Evolutionary conservation across 2,329 filamentous ascomycete species (phyloP), one percentile per base, ranked within the genome.

Genomic region (Hymenoscyphus salicellus): DNA sequence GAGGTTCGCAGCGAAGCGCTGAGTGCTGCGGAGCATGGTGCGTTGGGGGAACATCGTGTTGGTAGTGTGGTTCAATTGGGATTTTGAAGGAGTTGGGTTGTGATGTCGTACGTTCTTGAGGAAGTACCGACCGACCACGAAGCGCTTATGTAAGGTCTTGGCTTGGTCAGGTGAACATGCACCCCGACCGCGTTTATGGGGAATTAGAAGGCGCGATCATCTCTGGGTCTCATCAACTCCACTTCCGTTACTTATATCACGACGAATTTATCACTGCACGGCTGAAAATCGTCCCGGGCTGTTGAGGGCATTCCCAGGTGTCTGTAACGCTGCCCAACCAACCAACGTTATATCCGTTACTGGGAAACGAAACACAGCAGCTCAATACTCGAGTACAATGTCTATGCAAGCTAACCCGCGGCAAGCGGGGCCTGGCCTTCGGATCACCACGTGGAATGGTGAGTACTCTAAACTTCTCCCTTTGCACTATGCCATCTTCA

Each of bases 381-480:
- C 3, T 30, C 28, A 30, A 30, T 30, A 30, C 28, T 30, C 28
- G 28, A 30, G 28, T 30, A 30, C 28, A 30, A 30, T 30, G 28
- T 30, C 28, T 52, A 23, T 23, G 46, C 20, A 52, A 23, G 20
- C 20, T 52, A 11, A 52, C 23, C 46, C 20, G n/a, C 20, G 20
- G 20, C 10, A 23, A 2, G 11, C 46, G 20, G 46, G 46, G 11
- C 36, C 14, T 56, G 60, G 60, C 11, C 57, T 96, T 69, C 88
- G 92, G 66, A 92, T 97, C 72, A 95, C 91, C 2, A 91, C 90
- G 16, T 94, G 91, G 91, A 94, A 94, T 79, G 91, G 90, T 91
- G 77, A 75, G 83, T 55, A 43, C 33, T 5, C 36, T 38, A 5
- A 14, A 26, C 10, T 16, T 14, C 14, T 11, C 23, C 28, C 1